phyloP scores from a whole-genome alignment of 2,329 filamentous ascomycete genomes.

The Emericellopsis cladophorae region DNA sequence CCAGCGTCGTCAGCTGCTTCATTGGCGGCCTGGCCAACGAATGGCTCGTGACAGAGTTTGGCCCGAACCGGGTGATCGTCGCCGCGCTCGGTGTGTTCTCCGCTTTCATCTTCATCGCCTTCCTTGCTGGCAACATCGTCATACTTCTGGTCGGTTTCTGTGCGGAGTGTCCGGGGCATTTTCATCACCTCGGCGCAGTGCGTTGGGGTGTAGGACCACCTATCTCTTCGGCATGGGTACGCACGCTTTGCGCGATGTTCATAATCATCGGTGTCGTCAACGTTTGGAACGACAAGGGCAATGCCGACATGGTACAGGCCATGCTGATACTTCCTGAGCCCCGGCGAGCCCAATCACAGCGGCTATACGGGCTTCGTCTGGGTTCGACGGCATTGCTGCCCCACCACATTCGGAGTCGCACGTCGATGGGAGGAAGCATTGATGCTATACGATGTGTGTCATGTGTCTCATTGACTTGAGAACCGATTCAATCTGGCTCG shows the following conservation, averaged over 20 bases:
- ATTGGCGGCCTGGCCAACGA: slow-evolving; percentile 31
- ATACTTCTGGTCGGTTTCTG: slow-evolving; percentile 29
- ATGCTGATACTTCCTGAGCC: slow-evolving; percentile 35
- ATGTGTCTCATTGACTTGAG: too few relatives aligned
- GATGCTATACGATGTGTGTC: too few relatives aligned
- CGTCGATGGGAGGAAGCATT: too few relatives aligned
- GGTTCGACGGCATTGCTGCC: slow-evolving; percentile 23
- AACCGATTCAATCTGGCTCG: too few relatives aligned
- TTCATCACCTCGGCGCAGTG: slow-evolving; percentile 30
- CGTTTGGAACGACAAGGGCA: slow-evolving; percentile 12
- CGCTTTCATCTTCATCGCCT: slow-evolving; percentile 19
- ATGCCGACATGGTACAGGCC: slow-evolving; percentile 27
- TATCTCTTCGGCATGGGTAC: slow-evolving; percentile 23
- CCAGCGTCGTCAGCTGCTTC: slow-evolving; percentile 27
- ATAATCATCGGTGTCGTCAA: slow-evolving; percentile 21
- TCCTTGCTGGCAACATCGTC: slow-evolving; percentile 15
- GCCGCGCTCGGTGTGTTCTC: slow-evolving; percentile 14
- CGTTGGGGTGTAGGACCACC: slow-evolving; percentile 24
- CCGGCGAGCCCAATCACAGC: slow-evolving; percentile 29
- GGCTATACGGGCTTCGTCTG: slow-evolving; percentile 35
- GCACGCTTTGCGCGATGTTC: slow-evolving; percentile 9
- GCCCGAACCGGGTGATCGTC: slow-evolving; percentile 18
- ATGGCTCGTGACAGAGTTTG: slow-evolving; percentile 26
- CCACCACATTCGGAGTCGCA: too few relatives aligned
- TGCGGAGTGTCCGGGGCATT: slow-evolving; percentile 30